Percentiles rank a stretch among this genome's conserved stretches.
These are phyloP conservation scores for Puccinia brachypodii DNA, from an alignment of 1,284 basidiomycete species.

Conservation along the genomic window DNA sequence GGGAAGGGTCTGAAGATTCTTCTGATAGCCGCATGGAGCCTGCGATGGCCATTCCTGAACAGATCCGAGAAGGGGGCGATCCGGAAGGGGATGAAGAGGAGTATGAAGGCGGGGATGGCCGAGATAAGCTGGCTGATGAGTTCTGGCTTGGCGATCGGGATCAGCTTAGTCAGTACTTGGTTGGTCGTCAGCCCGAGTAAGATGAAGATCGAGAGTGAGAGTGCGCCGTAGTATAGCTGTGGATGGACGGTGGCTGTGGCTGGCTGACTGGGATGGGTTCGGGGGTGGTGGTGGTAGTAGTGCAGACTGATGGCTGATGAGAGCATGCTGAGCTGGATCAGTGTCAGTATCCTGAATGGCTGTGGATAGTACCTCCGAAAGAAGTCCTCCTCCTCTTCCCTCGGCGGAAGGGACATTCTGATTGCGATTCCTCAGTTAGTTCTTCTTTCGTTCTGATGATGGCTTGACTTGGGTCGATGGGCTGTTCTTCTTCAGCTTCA, in stretches of 20 bases:
- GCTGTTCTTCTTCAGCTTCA: too few species aligned
- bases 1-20: not conserved
- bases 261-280: too few species aligned
- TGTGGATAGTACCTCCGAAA: too few species aligned
- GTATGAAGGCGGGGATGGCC: not conserved
- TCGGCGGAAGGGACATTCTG: too few species aligned
- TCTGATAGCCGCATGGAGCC: not conserved
- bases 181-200: not conserved
- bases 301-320: not conserved
- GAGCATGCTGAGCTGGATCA: not conserved
- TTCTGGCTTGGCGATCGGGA: not conserved
- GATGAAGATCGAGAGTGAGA: not conserved
- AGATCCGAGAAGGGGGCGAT: slow-evolving; percentile 61
- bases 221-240: not conserved
- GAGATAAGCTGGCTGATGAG: not conserved
- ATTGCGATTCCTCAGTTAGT: too few species aligned
- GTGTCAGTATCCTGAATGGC: not conserved
- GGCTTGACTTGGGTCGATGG: too few species aligned
- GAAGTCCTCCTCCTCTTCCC: too few species aligned
- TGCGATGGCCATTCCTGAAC: not conserved
- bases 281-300: not conserved
- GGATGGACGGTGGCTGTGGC: not conserved
- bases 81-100: not conserved
- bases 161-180: not conserved
- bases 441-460: too few species aligned